Percentiles rank a stretch among this genome's conserved stretches.
Conservation (phyloP, 768 basidiomycete species). For the Hericium rajendrae region DNA sequence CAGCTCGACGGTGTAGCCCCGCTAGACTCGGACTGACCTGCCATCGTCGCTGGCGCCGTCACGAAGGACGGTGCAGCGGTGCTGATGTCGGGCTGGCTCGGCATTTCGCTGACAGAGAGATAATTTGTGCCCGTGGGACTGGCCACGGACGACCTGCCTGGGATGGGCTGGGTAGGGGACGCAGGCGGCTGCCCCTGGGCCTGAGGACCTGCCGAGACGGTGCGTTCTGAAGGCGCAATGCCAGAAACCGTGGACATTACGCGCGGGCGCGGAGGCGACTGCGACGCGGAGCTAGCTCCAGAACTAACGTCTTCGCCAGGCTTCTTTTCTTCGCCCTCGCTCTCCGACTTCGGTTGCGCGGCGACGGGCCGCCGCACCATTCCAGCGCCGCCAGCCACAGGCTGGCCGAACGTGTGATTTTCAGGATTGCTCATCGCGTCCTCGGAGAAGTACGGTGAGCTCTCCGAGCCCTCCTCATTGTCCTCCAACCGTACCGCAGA, state of each 20-base stretch:
- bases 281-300: slow-evolving; percentile 2
- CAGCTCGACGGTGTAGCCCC: slow-evolving; percentile 39
- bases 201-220: not conserved
- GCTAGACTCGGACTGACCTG: slow-evolving; percentile 41
- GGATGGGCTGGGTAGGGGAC: not conserved
- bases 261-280: slow-evolving; percentile 8
- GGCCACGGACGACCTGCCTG: slow-evolving; percentile 13
- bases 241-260: slow-evolving; percentile 16
- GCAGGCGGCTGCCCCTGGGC: slow-evolving; percentile 7
- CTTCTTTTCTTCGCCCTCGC: slow-evolving; percentile 11
- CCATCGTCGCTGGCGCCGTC: slow-evolving; percentile 52
- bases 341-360: not conserved
- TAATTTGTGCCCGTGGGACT: slow-evolving; percentile 15
- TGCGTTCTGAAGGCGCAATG: slow-evolving; percentile 9
- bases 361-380: slow-evolving; percentile 22
- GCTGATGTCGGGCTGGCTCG: slow-evolving; percentile 52
- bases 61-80: slow-evolving; percentile 63
- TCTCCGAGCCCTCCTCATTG: slow-evolving; percentile 38
- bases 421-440: slow-evolving; percentile 43
- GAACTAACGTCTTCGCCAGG: slow-evolving; percentile 12
- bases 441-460: slow-evolving; percentile 27
- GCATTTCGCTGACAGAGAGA: slow-evolving; percentile 14
- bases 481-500: slow-evolving; percentile 52
- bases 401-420: slow-evolving; percentile 69
- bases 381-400: slow-evolving; percentile 28